phyloP scores from a whole-genome alignment of 441 rosid species.

The Gossypium aridum region DNA sequence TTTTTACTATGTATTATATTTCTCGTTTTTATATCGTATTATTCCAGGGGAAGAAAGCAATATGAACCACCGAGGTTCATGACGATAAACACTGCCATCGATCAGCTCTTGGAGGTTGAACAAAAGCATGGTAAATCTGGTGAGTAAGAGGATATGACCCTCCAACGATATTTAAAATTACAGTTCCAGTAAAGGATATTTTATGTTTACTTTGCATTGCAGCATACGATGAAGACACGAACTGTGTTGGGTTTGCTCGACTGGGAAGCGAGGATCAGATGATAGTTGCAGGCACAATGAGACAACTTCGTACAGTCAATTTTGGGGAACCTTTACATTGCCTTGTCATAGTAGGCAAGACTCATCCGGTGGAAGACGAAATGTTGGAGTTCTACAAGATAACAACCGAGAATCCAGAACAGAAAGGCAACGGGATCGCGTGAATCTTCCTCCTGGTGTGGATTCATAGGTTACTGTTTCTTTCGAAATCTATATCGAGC shows the following conservation, averaged over 20 bases:
- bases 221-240: slow-evolving; percentile 62
- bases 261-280: slow-evolving; percentile 80
- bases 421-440: neutral
- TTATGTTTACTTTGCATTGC: slow-evolving; percentile 12
- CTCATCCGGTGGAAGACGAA: slow-evolving; percentile 87
- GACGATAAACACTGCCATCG: slow-evolving; percentile 77
- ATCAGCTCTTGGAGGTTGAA: slow-evolving; percentile 86
- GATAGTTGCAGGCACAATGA: slow-evolving; percentile 81
- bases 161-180: neutral
- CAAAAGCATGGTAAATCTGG: slow-evolving; percentile 49
- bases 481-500: neutral
- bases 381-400: slow-evolving; percentile 67
- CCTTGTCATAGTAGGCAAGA: slow-evolving; percentile 71
- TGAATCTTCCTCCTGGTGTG: neutral
- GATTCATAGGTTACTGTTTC: neutral
- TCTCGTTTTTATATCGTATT: neutral
- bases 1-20: neutral
- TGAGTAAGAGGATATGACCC: slow-evolving; percentile 16
- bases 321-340: slow-evolving; percentile 85
- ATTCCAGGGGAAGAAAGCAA: slow-evolving; percentile 65
- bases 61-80: slow-evolving; percentile 86
- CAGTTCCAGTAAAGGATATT: neutral
- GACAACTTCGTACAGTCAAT: slow-evolving; percentile 51
- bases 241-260: slow-evolving; percentile 76
- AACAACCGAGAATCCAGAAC: slow-evolving; percentile 6